A percentile compares a stretch with the other conserved stretches of the same genome.
Conservation (phyloP, 208 protist species). For the Zelonia costaricensis region DNA sequence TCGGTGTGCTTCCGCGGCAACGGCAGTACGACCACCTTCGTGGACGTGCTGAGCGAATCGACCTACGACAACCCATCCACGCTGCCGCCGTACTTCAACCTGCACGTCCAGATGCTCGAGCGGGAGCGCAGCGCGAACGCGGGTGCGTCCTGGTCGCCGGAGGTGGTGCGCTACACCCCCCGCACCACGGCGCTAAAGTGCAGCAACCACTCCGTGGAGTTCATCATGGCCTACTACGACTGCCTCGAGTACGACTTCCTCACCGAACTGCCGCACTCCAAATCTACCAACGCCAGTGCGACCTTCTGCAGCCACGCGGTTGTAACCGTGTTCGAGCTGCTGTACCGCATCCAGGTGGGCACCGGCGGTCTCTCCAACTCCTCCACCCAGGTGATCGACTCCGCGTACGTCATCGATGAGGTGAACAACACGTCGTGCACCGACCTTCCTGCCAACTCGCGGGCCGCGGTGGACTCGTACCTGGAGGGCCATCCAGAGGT, state of each 20-base stretch:
- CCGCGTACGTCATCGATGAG: constrained; percentile 6
- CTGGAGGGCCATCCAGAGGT: background rate
- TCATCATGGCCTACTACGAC: constrained; percentile 31
- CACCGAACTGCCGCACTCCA: background rate
- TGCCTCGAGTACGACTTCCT: constrained; percentile 1
- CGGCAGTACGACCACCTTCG: constrained; percentile 2
- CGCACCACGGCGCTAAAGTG: background rate
- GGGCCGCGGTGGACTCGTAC: background rate
- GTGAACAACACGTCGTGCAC: constrained; percentile 9
- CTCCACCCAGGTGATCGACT: background rate
- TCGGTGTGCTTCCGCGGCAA: constrained; percentile 6
- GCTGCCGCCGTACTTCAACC: background rate
- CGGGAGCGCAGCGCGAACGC: background rate
- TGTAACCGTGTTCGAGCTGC: constrained; percentile 1
- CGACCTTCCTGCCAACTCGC: background rate
- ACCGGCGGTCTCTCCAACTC: background rate
- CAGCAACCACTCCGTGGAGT: background rate
- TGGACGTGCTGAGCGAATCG: background rate
- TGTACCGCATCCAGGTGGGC: background rate
- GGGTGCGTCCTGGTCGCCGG: constrained; percentile 1
- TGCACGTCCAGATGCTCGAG: constrained; percentile 9
- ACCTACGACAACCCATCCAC: background rate
- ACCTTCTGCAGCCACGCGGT: constrained; percentile 15
- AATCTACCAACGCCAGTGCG: background rate
- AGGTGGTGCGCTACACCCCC: constrained; percentile 3